Percentiles rank a stretch among this genome's conserved stretches.
Conservation (phyloP, 2,329 filamentous ascomycete species). For the Verticillium longisporum region DNA sequence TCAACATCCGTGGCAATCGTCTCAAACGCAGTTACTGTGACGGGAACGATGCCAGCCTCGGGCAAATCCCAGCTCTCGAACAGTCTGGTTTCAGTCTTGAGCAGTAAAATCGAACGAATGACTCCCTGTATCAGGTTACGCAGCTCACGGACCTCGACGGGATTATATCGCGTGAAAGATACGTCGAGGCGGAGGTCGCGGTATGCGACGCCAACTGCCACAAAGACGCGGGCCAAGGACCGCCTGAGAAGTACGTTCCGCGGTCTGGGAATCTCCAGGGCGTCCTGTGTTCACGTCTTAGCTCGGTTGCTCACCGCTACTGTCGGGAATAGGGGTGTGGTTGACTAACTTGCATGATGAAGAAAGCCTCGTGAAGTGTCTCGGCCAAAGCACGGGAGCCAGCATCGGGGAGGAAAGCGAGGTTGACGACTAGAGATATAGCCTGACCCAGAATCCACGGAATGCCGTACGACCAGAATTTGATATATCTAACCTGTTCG, state of each 20-base stretch:
- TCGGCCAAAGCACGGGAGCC: slow-evolving; percentile 45
- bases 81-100: slow-evolving; percentile 40
- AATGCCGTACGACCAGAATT: slow-evolving; percentile 44
- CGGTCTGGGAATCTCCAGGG: slow-evolving; percentile 21
- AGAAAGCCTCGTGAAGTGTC: slow-evolving; percentile 38
- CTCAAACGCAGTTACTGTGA: neutral
- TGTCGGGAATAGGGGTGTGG: neutral
- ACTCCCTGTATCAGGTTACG: slow-evolving; percentile 50
- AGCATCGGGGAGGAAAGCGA: slow-evolving; percentile 45
- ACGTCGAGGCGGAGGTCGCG: slow-evolving; percentile 51
- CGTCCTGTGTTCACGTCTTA: slow-evolving; percentile 15
- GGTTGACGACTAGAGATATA: slow-evolving; percentile 41
- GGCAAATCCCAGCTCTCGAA: slow-evolving; percentile 25
- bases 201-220: slow-evolving; percentile 48
- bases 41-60: neutral
- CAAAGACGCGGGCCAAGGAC: slow-evolving; percentile 42
- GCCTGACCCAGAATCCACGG: slow-evolving; percentile 50
- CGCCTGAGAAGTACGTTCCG: slow-evolving; percentile 27
- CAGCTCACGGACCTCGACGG: slow-evolving; percentile 40
- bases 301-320: neutral
- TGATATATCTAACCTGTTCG: slow-evolving; percentile 36
- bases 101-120: slow-evolving; percentile 43
- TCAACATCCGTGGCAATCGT: neutral
- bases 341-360: slow-evolving; percentile 33
- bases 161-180: slow-evolving; percentile 45